Conservation (phyloP, 2,329 filamentous ascomycete species). For the Calonectria pteridis region DNA sequence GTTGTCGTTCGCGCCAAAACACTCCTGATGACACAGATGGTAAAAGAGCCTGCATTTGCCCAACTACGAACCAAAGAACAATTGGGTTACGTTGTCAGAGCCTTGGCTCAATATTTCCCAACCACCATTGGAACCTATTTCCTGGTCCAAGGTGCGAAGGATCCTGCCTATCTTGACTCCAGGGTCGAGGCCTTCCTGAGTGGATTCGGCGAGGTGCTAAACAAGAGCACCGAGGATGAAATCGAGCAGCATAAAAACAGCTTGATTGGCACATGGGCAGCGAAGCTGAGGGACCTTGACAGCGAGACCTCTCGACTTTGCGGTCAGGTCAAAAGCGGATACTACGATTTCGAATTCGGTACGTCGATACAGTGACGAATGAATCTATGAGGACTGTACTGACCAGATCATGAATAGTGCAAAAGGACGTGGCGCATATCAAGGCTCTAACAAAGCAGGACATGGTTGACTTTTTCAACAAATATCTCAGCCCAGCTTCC, state of each 20-base stretch:
- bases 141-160: conserved; percentile 92
- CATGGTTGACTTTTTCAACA: conserved; percentile 82
- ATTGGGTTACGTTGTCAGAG: conserved; percentile 96
- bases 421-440: conserved; percentile 81
- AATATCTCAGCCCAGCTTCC: conserved; percentile 81
- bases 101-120: conserved; percentile 76
- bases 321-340: conserved; percentile 86
- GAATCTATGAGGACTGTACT: conserved; percentile 5
- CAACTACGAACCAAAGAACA: conserved; percentile 97
- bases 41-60: conserved; percentile 93
- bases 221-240: conserved; percentile 82
- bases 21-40: conserved; percentile 87
- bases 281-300: conserved; percentile 91
- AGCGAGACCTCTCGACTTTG: conserved; percentile 87
- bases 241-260: conserved; percentile 94
- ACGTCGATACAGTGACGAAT: conserved; percentile 49
- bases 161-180: conserved; percentile 84
- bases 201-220: conserved; percentile 73
- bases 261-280: conserved; percentile 85
- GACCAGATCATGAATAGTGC: conserved; percentile 60
- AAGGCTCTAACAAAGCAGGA: conserved; percentile 82
- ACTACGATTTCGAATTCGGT: conserved; percentile 91
- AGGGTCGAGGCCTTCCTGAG: conserved; percentile 88
- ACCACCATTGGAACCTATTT: conserved; percentile 89
- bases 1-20: conserved; percentile 79